phyloP scores from a whole-genome alignment of 2,329 filamentous ascomycete genomes.

The Hypoxylon sp. region DNA sequence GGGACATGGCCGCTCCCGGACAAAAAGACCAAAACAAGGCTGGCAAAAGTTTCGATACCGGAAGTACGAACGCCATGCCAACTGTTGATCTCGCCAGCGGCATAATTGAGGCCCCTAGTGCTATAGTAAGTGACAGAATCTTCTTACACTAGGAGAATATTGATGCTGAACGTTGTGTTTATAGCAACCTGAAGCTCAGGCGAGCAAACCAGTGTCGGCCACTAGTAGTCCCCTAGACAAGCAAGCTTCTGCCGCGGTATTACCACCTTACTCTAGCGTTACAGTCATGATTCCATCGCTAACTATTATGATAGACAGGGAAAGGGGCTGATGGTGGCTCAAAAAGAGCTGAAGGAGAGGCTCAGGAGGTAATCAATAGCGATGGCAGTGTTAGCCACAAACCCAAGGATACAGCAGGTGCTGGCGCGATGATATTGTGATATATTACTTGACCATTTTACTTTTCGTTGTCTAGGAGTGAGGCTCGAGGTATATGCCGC shows the following conservation, averaged over 20 bases:
- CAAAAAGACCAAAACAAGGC: constrained; percentile 29
- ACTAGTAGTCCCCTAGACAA: constrained; percentile 26
- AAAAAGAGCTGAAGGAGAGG: constrained; percentile 6
- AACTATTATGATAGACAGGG: constrained; percentile 9
- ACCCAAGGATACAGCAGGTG: constrained; percentile 35
- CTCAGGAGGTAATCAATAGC: constrained; percentile 1
- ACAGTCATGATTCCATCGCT: background rate
- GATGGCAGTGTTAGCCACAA: constrained; percentile 15
- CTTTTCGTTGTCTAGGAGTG: background rate
- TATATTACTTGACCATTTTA: background rate
- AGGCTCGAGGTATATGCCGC: background rate
- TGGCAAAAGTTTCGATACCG: constrained; percentile 50
- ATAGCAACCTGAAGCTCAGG: constrained; percentile 25
- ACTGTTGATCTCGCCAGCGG: constrained; percentile 32
- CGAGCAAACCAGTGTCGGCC: constrained; percentile 5
- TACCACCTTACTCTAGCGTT: background rate
- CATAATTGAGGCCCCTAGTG: constrained; percentile 32
- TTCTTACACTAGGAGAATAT: background rate
- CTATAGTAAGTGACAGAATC: constrained; percentile 15
- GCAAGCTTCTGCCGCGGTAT: constrained; percentile 17
- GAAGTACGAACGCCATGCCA: constrained; percentile 25
- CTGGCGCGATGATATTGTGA: constrained; percentile 17
- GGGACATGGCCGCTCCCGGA: constrained; percentile 11
- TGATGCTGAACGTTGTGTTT: constrained; percentile 1
- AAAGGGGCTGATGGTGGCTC: background rate